Conservation (phyloP, 2,329 filamentous ascomycete genomes). For the Botryotinia narcissicola region DNA sequence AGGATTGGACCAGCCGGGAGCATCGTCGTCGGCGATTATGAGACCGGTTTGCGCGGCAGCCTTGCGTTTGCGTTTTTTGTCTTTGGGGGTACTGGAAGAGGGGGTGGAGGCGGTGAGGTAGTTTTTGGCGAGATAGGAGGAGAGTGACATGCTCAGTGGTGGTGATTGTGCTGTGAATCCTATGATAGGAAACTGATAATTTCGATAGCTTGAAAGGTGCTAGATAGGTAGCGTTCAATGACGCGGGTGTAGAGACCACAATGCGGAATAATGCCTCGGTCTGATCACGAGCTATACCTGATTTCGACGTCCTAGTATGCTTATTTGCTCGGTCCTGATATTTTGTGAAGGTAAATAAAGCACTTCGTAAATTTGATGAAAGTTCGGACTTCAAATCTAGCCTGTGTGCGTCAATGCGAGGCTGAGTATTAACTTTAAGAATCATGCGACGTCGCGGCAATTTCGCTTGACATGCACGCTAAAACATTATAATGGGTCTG, state of each 20-base stretch:
- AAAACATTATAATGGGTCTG: neutral
- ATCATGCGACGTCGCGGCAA: neutral
- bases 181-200: neutral
- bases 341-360: neutral
- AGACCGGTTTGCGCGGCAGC: constrained; percentile 49
- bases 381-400: neutral
- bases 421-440: constrained; percentile 13
- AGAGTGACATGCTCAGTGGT: constrained; percentile 59
- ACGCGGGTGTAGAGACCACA: neutral
- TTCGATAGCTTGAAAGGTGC: neutral
- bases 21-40: constrained; percentile 65
- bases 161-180: no score
- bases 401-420: constrained; percentile 4
- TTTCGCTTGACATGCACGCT: neutral
- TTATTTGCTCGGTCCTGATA: neutral
- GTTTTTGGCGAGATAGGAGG: constrained; percentile 85
- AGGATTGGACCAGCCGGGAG: constrained; percentile 40
- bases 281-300: neutral
- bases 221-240: neutral
- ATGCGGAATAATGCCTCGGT: neutral
- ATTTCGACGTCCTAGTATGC: neutral
- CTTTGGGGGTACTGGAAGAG: constrained; percentile 48
- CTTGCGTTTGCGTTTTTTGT: constrained; percentile 66
- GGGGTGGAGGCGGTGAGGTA: constrained; percentile 73
- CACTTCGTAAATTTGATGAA: neutral